These are phyloP conservation scores for Zygoascus hellenicus DNA, from an alignment of 1,139 yeast genomes.

Conservation along the genomic window DNA sequence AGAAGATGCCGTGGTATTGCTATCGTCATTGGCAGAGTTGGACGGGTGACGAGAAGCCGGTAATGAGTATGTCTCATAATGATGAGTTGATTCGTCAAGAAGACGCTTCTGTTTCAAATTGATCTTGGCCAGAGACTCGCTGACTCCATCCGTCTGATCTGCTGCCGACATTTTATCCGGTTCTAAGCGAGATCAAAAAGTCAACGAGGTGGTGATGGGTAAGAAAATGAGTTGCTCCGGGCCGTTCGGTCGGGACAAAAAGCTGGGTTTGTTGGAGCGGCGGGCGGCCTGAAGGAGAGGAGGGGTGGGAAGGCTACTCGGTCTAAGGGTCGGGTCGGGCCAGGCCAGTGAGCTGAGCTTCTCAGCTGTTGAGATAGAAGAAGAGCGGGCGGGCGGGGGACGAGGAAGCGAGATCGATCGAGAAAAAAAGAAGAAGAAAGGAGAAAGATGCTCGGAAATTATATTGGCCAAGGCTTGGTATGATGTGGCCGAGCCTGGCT, in stretches of 20 bases:
- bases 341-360: neutral
- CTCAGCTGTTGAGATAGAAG: neutral
- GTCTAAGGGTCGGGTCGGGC: neutral
- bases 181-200: neutral
- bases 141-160: neutral
- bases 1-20: neutral
- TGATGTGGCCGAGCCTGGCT: neutral
- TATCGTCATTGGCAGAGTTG: conserved; percentile 20
- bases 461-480: neutral
- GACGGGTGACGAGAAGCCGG: conserved; percentile 27
- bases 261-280: neutral
- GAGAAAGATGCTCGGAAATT: neutral
- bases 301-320: neutral
- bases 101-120: conserved; percentile 26
- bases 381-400: neutral
- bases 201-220: neutral
- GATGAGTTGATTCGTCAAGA: conserved; percentile 27
- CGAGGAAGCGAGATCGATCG: neutral
- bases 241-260: neutral
- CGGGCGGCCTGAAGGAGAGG: neutral
- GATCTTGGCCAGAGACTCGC: conserved; percentile 17
- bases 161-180: neutral
- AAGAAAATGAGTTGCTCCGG: conserved; percentile 1
- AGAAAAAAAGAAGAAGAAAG: neutral
- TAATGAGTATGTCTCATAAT: conserved; percentile 30